Conservation (phyloP, 225 moss, liverwort and hornwort species). For the Pseudisothecium myosuroides region DNA sequence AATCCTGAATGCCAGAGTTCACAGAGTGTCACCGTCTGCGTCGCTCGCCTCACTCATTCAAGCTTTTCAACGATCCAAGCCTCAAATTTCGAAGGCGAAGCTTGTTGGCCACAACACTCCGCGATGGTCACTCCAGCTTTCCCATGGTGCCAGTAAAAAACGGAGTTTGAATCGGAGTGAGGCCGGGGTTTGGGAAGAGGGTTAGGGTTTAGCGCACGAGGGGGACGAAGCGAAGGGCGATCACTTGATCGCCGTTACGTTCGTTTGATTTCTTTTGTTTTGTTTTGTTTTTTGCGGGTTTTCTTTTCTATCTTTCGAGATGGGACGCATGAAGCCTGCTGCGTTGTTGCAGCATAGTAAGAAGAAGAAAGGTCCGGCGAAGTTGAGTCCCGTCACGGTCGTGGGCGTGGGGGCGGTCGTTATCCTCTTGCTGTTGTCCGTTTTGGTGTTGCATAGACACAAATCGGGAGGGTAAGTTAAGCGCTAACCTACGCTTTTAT, state of each 20-base stretch:
- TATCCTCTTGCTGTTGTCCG: conserved; percentile 43
- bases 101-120: not conserved
- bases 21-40: not conserved
- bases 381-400: conserved; percentile 41
- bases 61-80: not conserved
- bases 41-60: not conserved
- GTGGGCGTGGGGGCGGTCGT: conserved; percentile 37
- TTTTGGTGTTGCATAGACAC: conserved; percentile 39
- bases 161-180: not conserved
- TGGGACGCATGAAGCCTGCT: conserved; percentile 78
- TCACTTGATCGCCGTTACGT: too few relatives aligned
- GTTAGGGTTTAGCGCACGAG: conserved; percentile 1
- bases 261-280: too few relatives aligned
- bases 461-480: conserved; percentile 20
- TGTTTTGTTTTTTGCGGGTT: not conserved
- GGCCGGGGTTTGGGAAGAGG: not conserved
- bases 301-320: not conserved
- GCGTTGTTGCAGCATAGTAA: conserved; percentile 79
- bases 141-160: not conserved
- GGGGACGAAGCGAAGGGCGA: not conserved
- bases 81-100: not conserved
- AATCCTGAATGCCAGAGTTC: not conserved
- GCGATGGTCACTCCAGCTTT: not conserved
- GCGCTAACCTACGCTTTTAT: not conserved
- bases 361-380: conserved; percentile 67